Conservation (phyloP, 306 rosid species). For the Ceratonia siliqua region DNA sequence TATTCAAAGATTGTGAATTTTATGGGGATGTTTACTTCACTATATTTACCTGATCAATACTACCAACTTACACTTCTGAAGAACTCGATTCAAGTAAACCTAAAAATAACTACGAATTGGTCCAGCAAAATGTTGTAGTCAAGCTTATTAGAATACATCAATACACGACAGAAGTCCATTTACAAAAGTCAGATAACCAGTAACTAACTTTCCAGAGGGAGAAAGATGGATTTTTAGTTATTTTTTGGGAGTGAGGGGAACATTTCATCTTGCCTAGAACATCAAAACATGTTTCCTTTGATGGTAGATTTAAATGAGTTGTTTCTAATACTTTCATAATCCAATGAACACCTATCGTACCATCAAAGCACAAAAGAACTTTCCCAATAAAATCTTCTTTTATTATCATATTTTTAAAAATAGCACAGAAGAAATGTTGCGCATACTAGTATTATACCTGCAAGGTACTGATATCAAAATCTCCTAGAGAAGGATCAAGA, state of each 20-base stretch:
- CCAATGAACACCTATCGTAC: too few species aligned
- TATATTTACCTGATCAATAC: too few species aligned
- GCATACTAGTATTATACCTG: slow-evolving; percentile 52
- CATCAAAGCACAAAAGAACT: not conserved
- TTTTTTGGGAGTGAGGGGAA: not conserved
- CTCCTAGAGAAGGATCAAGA: slow-evolving; percentile 52
- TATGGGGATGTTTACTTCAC: too few species aligned
- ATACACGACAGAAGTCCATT: not conserved
- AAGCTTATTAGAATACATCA: not conserved
- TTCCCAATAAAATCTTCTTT: too few species aligned
- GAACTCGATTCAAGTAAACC: not conserved
- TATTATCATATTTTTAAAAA: too few species aligned
- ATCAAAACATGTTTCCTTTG: not conserved
- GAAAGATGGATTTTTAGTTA: too few species aligned
- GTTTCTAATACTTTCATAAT: not conserved
- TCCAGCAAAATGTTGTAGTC: not conserved
- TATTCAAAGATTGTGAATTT: too few species aligned
- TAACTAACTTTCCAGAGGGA: not conserved
- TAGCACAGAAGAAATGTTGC: not conserved
- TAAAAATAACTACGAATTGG: not conserved
- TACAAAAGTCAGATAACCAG: not conserved
- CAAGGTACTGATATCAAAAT: slow-evolving; percentile 54
- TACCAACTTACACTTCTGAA: not conserved
- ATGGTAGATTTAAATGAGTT: not conserved
- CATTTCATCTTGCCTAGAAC: not conserved